Conservation (phyloP, 2,329 filamentous ascomycete species). For the Rutstroemia sp. region DNA sequence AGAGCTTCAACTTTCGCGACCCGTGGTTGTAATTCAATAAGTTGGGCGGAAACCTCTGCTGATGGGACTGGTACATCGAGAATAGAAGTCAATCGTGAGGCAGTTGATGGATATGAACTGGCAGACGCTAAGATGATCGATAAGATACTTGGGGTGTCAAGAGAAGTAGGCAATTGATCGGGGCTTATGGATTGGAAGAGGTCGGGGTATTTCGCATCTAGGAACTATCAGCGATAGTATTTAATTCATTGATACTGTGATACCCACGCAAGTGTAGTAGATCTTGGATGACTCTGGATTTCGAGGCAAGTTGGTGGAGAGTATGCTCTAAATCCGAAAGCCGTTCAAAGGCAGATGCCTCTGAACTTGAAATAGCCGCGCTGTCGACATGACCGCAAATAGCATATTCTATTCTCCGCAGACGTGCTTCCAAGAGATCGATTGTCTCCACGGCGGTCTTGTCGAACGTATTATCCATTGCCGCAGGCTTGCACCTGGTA, state of each 20-base stretch:
- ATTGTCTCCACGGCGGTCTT: conserved; percentile 28
- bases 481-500: background rate
- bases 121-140: conserved; percentile 29
- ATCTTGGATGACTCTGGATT: conserved; percentile 27
- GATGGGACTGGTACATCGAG: conserved; percentile 27
- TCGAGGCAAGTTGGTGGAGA: conserved; percentile 24
- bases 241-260: background rate
- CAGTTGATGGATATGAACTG: conserved; percentile 27
- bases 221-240: conserved; percentile 9
- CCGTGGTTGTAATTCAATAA: conserved; percentile 28
- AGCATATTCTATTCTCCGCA: conserved; percentile 27
- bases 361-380: conserved; percentile 2
- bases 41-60: conserved; percentile 24
- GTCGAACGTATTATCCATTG: conserved; percentile 27
- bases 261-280: conserved; percentile 27
- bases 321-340: conserved; percentile 18
- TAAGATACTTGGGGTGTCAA: conserved; percentile 22
- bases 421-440: conserved; percentile 26
- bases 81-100: conserved; percentile 29
- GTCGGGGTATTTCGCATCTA: conserved; percentile 29
- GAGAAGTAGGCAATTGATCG: conserved; percentile 21
- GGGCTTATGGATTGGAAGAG: conserved; percentile 27
- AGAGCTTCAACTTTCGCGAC: conserved; percentile 26
- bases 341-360: conserved; percentile 13
- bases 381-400: conserved; percentile 19